Evolutionary conservation across 2,329 filamentous ascomycete genomes (phyloP).

Genomic region (Microdochium trichocladiopsis): DNA sequence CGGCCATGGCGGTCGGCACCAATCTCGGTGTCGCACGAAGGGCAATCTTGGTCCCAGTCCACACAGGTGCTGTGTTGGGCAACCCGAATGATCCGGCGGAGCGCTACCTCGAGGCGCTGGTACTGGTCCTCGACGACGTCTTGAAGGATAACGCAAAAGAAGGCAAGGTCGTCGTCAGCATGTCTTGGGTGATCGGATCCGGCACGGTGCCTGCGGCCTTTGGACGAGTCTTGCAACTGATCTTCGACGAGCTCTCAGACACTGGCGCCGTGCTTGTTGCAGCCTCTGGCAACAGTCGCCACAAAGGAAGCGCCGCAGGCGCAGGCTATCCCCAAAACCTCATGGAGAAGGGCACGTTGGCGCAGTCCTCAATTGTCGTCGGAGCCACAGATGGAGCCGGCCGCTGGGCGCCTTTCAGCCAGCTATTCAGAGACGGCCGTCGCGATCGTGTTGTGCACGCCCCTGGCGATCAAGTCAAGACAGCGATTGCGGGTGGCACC

Average conservation of each 20-base stretch:
- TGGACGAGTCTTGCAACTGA: background rate
- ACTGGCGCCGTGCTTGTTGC: background rate
- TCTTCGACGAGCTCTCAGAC: background rate
- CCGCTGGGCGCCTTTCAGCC: background rate
- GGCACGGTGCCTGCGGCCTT: background rate
- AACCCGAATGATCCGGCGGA: background rate
- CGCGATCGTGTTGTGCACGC: background rate
- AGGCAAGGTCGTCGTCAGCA: background rate
- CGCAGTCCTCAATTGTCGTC: background rate
- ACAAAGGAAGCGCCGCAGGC: background rate
- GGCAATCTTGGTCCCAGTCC: background rate
- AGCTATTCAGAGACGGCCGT: background rate
- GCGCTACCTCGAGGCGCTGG: background rate
- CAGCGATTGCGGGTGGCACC: background rate
- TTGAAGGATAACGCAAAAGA: background rate
- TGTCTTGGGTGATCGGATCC: background rate
- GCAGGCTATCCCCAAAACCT: background rate
- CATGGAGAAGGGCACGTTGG: background rate
- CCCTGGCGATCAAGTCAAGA: background rate
- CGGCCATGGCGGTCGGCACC: background rate
- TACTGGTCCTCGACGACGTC: background rate
- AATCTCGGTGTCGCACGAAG: background rate
- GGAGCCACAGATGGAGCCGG: background rate
- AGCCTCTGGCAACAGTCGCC: background rate
- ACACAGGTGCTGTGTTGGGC: background rate